These are phyloP conservation scores for Metarhizium rileyi DNA, from an alignment of 2,329 filamentous ascomycete genomes.

Conservation along the genomic window DNA sequence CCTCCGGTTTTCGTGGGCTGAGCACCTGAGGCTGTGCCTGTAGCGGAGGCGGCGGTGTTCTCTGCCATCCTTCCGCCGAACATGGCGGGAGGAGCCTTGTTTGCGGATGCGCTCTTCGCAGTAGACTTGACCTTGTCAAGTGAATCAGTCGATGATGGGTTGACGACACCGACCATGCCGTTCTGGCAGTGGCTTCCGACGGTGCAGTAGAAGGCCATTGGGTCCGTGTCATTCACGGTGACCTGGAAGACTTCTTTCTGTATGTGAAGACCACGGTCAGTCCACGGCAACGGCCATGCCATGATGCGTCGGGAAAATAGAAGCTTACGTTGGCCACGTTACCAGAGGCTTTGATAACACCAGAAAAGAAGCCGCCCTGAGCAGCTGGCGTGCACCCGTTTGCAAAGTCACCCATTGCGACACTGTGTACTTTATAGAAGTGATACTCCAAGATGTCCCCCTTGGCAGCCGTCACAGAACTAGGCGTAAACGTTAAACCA, in stretches of 20 bases:
- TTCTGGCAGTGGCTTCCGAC: constrained; percentile 17
- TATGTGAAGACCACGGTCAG: constrained; percentile 2
- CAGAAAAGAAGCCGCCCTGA: constrained; percentile 9
- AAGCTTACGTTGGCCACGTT: background rate
- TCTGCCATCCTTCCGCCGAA: constrained; percentile 11
- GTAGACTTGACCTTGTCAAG: constrained; percentile 11
- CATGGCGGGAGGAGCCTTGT: constrained; percentile 4
- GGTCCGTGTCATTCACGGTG: constrained; percentile 18
- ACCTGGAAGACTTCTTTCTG: constrained; percentile 15
- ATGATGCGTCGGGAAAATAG: background rate
- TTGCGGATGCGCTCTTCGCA: constrained; percentile 6
- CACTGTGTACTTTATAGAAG: constrained; percentile 37
- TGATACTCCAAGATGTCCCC: constrained; percentile 42
- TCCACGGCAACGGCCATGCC: background rate
- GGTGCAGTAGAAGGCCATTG: constrained; percentile 22
- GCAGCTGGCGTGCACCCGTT: constrained; percentile 34
- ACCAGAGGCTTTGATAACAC: constrained; percentile 3
- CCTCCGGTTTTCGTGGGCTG: background rate
- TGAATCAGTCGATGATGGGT: constrained; percentile 13
- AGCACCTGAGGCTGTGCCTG: background rate
- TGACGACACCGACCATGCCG: constrained; percentile 23
- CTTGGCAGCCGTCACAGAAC: constrained; percentile 24
- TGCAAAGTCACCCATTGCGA: constrained; percentile 35
- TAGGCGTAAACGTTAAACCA: constrained; percentile 27
- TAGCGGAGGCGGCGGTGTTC: background rate